phyloP scores from a whole-genome alignment of 257 asterid genomes.

The Solanum tacnaense region DNA sequence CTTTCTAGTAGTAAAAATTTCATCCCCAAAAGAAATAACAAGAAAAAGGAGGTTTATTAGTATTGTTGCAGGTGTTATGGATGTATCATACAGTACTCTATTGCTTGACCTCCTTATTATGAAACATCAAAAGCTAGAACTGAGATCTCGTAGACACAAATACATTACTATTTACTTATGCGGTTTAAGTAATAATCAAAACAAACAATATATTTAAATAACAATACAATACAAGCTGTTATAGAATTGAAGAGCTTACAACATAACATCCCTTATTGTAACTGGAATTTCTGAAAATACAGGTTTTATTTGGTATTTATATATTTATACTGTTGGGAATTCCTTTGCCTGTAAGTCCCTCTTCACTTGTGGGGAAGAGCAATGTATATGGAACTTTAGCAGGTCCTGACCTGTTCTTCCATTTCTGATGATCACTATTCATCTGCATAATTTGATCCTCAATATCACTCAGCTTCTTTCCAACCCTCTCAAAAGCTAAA shows the following conservation, averaged over 20 bases:
- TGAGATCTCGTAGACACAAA: not conserved
- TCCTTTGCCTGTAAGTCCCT: slow-evolving; percentile 61
- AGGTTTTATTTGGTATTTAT: not conserved
- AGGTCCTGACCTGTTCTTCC: slow-evolving; percentile 57
- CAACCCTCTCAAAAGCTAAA: slow-evolving; percentile 43
- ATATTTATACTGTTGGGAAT: slow-evolving; percentile 58
- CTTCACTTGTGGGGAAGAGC: slow-evolving; percentile 44
- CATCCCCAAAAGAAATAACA: not conserved
- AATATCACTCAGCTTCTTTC: slow-evolving; percentile 30
- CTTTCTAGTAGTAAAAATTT: not conserved
- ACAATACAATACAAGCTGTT: not conserved
- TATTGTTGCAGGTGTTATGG: not conserved
- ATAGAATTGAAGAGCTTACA: not conserved
- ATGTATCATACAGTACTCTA: not conserved
- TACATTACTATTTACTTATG: not conserved
- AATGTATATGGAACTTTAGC: slow-evolving; percentile 64
- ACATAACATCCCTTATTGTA: not conserved
- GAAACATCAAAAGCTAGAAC: not conserved
- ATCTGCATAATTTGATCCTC: slow-evolving; percentile 29
- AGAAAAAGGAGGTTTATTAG: not conserved
- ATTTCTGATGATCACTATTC: slow-evolving; percentile 31
- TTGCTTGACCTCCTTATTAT: not conserved
- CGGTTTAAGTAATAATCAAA: not conserved
- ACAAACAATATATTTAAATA: not conserved
- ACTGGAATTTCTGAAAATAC: not conserved